Conservation (phyloP, 1,139 yeast species). For the Martiniozyma asiatica region DNA sequence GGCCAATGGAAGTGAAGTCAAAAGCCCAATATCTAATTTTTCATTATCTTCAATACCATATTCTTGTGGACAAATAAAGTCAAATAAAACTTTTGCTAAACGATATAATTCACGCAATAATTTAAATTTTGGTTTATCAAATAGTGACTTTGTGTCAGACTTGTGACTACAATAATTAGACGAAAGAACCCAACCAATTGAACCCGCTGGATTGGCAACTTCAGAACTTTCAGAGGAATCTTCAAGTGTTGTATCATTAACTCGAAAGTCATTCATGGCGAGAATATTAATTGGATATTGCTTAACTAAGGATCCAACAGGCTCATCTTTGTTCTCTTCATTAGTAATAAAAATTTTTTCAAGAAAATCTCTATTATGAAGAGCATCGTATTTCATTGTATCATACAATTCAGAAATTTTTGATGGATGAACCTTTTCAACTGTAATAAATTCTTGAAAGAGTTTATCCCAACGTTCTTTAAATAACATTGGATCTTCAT, state of each 20-base stretch:
- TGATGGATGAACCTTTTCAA: constrained; percentile 95
- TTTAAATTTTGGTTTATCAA: constrained; percentile 71
- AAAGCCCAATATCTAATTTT: constrained; percentile 86
- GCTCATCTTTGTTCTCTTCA: constrained; percentile 28
- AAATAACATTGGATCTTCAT: constrained; percentile 83
- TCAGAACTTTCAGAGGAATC: constrained; percentile 22
- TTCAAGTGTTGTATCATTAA: constrained; percentile 28
- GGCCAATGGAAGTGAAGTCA: constrained; percentile 90
- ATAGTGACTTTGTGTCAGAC: constrained; percentile 36
- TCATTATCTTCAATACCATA: constrained; percentile 95
- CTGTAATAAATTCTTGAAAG: constrained; percentile 82
- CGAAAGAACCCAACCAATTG: constrained; percentile 64
- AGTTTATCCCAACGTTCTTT: constrained; percentile 96
- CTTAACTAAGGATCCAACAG: constrained; percentile 49
- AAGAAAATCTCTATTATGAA: constrained; percentile 85
- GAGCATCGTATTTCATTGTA: constrained; percentile 96
- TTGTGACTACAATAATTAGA: constrained; percentile 25
- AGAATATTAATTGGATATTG: constrained; percentile 71
- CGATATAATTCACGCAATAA: constrained; percentile 80
- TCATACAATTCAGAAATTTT: constrained; percentile 94
- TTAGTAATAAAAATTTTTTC: constrained; percentile 74
- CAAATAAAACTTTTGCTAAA: constrained; percentile 85
- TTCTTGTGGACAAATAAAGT: constrained; percentile 96
- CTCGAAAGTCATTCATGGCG: constrained; percentile 66
- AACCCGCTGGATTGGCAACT: constrained; percentile 36